These are phyloP conservation scores for Diaporthe amygdali DNA, from an alignment of 2,329 filamentous ascomycete genomes.

Conservation along the genomic window DNA sequence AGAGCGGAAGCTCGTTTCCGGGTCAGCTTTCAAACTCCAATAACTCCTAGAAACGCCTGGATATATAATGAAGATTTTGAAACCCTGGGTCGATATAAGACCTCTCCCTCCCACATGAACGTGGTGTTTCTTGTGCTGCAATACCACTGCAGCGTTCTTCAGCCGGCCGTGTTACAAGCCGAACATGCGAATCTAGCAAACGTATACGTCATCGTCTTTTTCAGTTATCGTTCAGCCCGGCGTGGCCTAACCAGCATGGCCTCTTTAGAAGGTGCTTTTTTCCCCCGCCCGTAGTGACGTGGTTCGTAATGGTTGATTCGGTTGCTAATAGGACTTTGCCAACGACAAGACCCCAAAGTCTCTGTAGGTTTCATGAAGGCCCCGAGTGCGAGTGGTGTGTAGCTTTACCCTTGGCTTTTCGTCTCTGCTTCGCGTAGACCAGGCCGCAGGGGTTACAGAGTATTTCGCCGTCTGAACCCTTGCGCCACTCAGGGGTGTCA, in stretches of 20 bases:
- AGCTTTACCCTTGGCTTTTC: constrained; percentile 15
- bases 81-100: background rate
- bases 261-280: too few relatives aligned
- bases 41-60: background rate
- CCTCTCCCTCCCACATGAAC: background rate
- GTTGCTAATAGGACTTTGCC: too few relatives aligned
- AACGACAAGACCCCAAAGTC: background rate
- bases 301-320: too few relatives aligned
- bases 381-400: background rate
- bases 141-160: too few relatives aligned
- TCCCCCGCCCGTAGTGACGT: too few relatives aligned
- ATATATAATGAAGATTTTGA: background rate
- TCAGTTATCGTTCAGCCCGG: too few relatives aligned
- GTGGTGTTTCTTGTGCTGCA: background rate
- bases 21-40: background rate
- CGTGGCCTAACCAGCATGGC: background rate
- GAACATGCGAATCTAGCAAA: too few relatives aligned
- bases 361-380: background rate
- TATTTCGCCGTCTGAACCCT: constrained; percentile 22
- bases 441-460: constrained; percentile 27
- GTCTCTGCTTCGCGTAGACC: constrained; percentile 23
- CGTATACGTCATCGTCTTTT: too few relatives aligned
- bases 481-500: constrained; percentile 27
- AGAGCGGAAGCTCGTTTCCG: background rate
- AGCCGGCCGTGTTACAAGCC: too few relatives aligned